A percentile compares a stretch with the other conserved stretches of the same genome.
phyloP scores from a whole-genome alignment of 2,329 filamentous ascomycete genomes.

The Ceratocystis lukuohia region DNA sequence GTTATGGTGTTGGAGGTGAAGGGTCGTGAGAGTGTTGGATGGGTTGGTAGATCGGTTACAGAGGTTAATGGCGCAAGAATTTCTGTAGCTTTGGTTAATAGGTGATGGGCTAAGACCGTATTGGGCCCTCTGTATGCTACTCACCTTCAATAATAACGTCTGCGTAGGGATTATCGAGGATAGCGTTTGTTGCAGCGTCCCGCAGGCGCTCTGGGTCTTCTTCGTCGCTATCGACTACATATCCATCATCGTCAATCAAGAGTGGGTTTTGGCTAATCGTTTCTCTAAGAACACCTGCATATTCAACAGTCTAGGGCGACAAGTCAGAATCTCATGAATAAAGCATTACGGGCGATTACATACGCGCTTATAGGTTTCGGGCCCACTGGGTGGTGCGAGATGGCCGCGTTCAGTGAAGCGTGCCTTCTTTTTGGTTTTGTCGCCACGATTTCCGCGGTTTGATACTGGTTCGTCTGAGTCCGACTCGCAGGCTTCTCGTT shows the following conservation, averaged over 20 bases:
- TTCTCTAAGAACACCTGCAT: slow-evolving; percentile 57
- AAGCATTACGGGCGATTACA: not conserved
- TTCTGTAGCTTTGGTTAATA: slow-evolving; percentile 33
- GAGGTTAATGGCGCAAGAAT: slow-evolving; percentile 63
- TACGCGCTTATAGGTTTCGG: slow-evolving; percentile 60
- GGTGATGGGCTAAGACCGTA: not conserved
- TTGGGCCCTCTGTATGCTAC: slow-evolving; percentile 24
- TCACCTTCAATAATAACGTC: slow-evolving; percentile 57
- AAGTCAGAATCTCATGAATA: not conserved
- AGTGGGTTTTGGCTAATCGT: slow-evolving; percentile 64
- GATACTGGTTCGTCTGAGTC: slow-evolving; percentile 64
- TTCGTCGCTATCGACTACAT: slow-evolving; percentile 59
- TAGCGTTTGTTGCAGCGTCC: slow-evolving; percentile 47
- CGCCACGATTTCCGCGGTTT: slow-evolving; percentile 57
- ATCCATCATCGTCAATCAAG: slow-evolving; percentile 64
- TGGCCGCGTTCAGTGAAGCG: slow-evolving; percentile 58
- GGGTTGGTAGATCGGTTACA: slow-evolving; percentile 58
- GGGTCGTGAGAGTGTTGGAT: slow-evolving; percentile 60
- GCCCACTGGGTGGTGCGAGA: slow-evolving; percentile 51
- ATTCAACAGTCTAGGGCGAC: slow-evolving; percentile 49
- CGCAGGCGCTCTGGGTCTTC: slow-evolving; percentile 51
- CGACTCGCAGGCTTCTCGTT: slow-evolving; percentile 54
- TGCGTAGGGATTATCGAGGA: slow-evolving; percentile 61
- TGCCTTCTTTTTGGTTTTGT: slow-evolving; percentile 65
- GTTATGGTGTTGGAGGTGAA: slow-evolving; percentile 62